These are phyloP conservation scores for Fusarium albosuccineum DNA, from an alignment of 2,329 filamentous ascomycete species.

Conservation along the genomic window DNA sequence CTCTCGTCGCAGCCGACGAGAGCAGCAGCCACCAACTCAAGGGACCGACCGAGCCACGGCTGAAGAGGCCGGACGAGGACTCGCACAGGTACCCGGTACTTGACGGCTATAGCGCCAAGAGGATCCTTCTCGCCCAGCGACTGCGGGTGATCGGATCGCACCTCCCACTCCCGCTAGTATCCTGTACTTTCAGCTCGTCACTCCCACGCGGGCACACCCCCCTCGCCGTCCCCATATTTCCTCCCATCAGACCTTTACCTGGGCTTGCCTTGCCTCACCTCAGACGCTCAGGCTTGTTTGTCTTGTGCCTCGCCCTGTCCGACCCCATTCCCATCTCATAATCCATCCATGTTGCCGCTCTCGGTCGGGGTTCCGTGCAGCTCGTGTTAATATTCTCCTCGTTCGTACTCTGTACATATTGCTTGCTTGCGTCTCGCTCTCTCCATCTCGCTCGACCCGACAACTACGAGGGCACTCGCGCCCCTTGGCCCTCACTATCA, in stretches of 20 bases:
- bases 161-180: constrained; percentile 27
- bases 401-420: constrained; percentile 18
- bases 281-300: constrained; percentile 39
- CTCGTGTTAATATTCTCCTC: constrained; percentile 36
- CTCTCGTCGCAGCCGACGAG: constrained; percentile 2
- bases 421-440: constrained; percentile 4
- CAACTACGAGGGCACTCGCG: constrained; percentile 23
- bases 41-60: constrained; percentile 34
- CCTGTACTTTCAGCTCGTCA: constrained; percentile 20
- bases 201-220: constrained; percentile 11
- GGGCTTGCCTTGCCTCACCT: constrained; percentile 34
- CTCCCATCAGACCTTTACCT: constrained; percentile 32
- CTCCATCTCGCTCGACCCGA: neutral
- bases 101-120: constrained; percentile 12
- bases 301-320: constrained; percentile 44
- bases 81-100: constrained; percentile 24
- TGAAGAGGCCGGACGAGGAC: constrained; percentile 21
- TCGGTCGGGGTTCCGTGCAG: constrained; percentile 42
- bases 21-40: constrained; percentile 21
- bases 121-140: constrained; percentile 16
- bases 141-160: constrained; percentile 19
- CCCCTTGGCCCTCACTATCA: constrained; percentile 9
- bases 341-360: constrained; percentile 39
- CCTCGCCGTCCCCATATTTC: constrained; percentile 30
- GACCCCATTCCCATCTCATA: constrained; percentile 41